Evolutionary conservation across 2,329 filamentous ascomycete genomes (phyloP), one percentile per base, ranked within the genome.

Genomic region (Xylariales sp.): DNA sequence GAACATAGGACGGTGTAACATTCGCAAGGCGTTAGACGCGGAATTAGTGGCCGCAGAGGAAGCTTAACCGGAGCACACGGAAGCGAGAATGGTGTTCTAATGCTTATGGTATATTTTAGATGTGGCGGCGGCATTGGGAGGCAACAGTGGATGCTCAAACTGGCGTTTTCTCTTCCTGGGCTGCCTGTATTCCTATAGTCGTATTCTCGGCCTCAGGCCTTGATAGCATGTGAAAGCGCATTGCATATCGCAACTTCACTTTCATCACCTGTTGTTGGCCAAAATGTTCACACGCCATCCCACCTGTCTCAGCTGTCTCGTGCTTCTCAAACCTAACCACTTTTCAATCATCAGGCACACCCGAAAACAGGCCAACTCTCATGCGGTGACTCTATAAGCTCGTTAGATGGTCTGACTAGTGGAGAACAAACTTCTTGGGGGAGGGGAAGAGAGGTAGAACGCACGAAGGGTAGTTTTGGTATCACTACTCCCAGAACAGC

Each of bases 401-500:
- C n/a, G 70, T 76, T 63, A 80, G 81, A 52, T 58, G 23, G 48
- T 74, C 70, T 74, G 71, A 48, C 68, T 62, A 41, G 30, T 10
- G 36, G n/a, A 30, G 14, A 9, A 50, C 45, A 28, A 6, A 41
- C 45, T 32, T 36, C 12, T 1, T 45, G n/a, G 48, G n/a, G 7
- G 48, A 7, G 7, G 23, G 23, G 23, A 23, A 14, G 6, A 32
- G 32, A 53, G 30, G 28, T 46, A 60, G 30, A 55, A 89, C 94
- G 81, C 86, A 98, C 95, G 79, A 93, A 95, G 74, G 96, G 96
- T 74, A 99, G 84, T 83, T 99, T 99, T 48, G 96, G 96, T 78
- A 99, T 96, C 67, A 99, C 92, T 64, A 99, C 96, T 52, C 87
- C 93, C 78, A 99, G 83, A 46, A 97, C 93, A 64, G 96, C 96